Evolutionary conservation across 257 asterid species (phyloP).

Genomic region (Penstemon eatonii): DNA sequence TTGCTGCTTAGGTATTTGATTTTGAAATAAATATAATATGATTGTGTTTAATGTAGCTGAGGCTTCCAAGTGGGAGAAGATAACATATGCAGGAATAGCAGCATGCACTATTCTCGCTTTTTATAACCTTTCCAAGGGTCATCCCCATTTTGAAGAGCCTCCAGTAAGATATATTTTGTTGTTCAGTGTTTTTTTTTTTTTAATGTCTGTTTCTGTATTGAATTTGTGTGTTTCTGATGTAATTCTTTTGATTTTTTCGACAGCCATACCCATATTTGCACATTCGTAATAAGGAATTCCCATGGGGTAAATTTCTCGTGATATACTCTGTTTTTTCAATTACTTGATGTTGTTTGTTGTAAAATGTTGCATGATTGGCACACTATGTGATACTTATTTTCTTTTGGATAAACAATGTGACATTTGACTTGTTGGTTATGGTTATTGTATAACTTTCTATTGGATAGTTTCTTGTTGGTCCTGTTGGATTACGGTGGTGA

Average conservation of each 20-base stretch:
- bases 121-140: constrained; percentile 71
- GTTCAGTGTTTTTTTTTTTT: neutral
- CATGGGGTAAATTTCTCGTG: constrained; percentile 59
- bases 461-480: neutral
- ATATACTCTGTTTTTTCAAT: neutral
- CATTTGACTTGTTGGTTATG: constrained; percentile 11
- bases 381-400: no score
- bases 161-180: constrained; percentile 54
- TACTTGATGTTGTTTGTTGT: neutral
- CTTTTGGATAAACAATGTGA: neutral
- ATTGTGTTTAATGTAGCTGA: constrained; percentile 46
- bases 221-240: constrained; percentile 16
- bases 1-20: neutral
- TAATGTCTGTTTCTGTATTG: neutral
- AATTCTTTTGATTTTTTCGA: constrained; percentile 14
- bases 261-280: constrained; percentile 75
- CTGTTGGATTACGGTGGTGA: neutral
- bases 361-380: neutral
- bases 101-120: constrained; percentile 50
- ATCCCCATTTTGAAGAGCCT: constrained; percentile 64
- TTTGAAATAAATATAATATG: neutral
- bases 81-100: constrained; percentile 49
- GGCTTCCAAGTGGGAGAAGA: constrained; percentile 94
- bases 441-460: neutral
- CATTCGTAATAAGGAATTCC: constrained; percentile 85